A percentile compares a stretch with the other conserved stretches of the same genome.
Evolutionary conservation across 2,329 filamentous ascomycete species (phyloP).

Genomic region (Parasarocladium wereldwijsianum): DNA sequence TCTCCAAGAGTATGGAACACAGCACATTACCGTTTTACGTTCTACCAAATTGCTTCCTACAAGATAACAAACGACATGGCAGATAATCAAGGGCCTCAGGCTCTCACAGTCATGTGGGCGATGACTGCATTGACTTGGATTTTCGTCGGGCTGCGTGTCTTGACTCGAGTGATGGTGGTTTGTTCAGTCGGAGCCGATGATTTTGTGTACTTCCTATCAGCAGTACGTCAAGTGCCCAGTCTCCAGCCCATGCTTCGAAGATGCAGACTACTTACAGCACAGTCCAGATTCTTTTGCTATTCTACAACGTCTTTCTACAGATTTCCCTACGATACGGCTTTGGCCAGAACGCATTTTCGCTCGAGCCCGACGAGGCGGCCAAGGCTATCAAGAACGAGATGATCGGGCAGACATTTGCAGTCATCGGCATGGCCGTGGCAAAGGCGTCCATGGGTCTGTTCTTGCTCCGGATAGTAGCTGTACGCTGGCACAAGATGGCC

Average conservation of each 20-base stretch:
- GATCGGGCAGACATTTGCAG: slow-evolving; percentile 20
- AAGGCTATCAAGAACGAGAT: slow-evolving; percentile 15
- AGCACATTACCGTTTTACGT: too few relatives aligned
- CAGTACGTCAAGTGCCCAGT: too few relatives aligned
- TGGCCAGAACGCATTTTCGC: slow-evolving; percentile 14
- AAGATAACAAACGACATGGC: too few relatives aligned
- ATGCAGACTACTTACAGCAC: too few relatives aligned
- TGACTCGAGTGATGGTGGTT: slow-evolving; percentile 18
- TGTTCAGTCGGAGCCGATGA: slow-evolving; percentile 18
- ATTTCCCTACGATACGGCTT: slow-evolving; percentile 18
- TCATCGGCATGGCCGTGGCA: slow-evolving; percentile 22
- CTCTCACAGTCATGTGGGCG: slow-evolving; percentile 16
- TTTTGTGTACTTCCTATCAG: slow-evolving; percentile 17
- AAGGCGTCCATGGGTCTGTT: slow-evolving; percentile 24
- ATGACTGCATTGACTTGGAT: slow-evolving; percentile 11
- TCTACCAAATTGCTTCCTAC: too few relatives aligned
- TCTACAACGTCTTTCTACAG: slow-evolving; percentile 18
- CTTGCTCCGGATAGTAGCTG: slow-evolving; percentile 19
- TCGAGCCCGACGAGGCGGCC: slow-evolving; percentile 10
- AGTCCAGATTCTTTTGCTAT: too few relatives aligned
- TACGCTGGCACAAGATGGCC: slow-evolving; percentile 17
- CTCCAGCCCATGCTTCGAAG: too few relatives aligned
- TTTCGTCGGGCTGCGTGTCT: slow-evolving; percentile 20
- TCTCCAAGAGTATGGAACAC: too few relatives aligned
- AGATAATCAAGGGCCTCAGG: too few relatives aligned